These are phyloP conservation scores for Fraxinus sp. DNA, from an alignment of 305 asterid species.

Conservation along the genomic window DNA sequence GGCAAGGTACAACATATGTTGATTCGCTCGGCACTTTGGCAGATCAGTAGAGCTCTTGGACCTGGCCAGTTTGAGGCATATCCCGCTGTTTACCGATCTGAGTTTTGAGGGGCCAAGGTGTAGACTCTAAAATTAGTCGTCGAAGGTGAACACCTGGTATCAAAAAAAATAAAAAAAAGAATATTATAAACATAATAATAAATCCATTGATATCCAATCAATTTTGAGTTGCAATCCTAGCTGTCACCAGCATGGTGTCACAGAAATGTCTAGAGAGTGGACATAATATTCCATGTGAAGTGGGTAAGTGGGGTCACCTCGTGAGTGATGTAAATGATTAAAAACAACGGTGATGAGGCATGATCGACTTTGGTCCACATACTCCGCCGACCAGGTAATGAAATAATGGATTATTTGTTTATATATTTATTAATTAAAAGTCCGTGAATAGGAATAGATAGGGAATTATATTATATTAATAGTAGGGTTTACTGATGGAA, in stretches of 20 bases:
- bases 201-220: not conserved
- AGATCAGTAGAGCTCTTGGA: too few species aligned
- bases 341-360: not conserved
- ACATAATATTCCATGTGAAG: not conserved
- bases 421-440: not conserved
- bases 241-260: not conserved
- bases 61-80: too few species aligned
- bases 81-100: too few species aligned
- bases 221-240: not conserved
- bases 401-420: not conserved
- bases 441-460: not conserved
- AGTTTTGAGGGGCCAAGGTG: too few species aligned
- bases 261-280: not conserved
- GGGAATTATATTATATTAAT: not conserved
- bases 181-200: not conserved
- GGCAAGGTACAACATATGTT: too few species aligned
- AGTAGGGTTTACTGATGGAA: not conserved
- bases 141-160: too few species aligned
- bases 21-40: too few species aligned
- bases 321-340: not conserved
- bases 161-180: too few species aligned
- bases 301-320: not conserved
- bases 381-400: conserved; percentile 1
- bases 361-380: not conserved
- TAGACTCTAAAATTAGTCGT: too few species aligned